A percentile compares a stretch with the other conserved stretches of the same genome.
Evolutionary conservation across 78 protist species (phyloP).

Genomic region (Bodo saltans): DNA sequence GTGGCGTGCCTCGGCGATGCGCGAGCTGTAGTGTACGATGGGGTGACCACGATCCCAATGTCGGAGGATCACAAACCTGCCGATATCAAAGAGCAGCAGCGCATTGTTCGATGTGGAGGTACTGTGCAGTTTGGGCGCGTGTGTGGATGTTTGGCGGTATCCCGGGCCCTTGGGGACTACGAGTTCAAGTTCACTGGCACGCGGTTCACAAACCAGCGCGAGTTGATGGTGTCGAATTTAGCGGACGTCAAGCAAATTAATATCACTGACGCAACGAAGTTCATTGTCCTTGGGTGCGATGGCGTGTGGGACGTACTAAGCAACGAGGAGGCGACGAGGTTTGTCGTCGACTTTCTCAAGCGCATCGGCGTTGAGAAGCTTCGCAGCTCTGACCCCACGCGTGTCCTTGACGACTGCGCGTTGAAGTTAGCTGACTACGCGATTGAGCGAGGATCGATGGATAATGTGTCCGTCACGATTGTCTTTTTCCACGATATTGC

Average conservation of each 20-base stretch:
- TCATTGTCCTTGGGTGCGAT: constrained; percentile 24
- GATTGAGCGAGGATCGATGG: background rate
- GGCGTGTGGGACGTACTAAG: constrained; percentile 35
- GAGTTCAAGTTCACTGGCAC: background rate
- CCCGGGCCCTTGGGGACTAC: constrained; percentile 70
- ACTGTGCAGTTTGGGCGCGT: constrained; percentile 48
- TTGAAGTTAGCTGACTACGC: background rate
- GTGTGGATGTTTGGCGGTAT: constrained; percentile 58
- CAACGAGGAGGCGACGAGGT: constrained; percentile 9
- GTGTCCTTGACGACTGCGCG: background rate
- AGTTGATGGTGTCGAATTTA: background rate
- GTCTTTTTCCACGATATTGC: background rate
- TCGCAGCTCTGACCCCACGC: background rate
- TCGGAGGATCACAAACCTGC: constrained; percentile 67
- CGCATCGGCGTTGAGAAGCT: no score
- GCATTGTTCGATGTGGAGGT: constrained; percentile 60
- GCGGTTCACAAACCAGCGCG: background rate
- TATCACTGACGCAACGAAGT: background rate
- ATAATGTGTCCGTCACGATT: background rate
- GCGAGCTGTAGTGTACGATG: constrained; percentile 59
- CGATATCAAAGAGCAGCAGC: constrained; percentile 44
- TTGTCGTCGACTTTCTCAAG: background rate
- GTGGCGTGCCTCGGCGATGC: constrained; percentile 73
- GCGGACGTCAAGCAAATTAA: background rate
- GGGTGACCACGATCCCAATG: constrained; percentile 47